phyloP scores from a whole-genome alignment of 768 basidiomycete species.

The Leccinum ochraceum region DNA sequence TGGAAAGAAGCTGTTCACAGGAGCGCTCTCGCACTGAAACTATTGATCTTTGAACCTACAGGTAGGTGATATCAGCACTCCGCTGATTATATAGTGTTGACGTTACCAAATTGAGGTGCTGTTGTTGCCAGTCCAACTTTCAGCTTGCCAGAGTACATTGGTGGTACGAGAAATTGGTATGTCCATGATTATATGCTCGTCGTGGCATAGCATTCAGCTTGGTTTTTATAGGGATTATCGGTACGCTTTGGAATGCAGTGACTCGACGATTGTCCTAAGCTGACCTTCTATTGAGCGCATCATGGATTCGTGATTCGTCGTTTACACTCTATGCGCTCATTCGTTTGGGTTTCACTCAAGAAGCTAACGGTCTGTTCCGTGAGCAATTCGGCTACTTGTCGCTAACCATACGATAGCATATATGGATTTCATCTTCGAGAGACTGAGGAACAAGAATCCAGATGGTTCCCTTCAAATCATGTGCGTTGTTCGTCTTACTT shows the following conservation, averaged over 20 bases:
- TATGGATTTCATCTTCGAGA: constrained; percentile 88
- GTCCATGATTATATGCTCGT: constrained; percentile 16
- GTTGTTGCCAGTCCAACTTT: constrained; percentile 96
- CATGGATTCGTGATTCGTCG: constrained; percentile 94
- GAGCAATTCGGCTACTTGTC: not conserved
- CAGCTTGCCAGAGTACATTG: constrained; percentile 89
- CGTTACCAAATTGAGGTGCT: constrained; percentile 54
- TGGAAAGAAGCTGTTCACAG: constrained; percentile 97
- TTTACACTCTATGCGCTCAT: constrained; percentile 96
- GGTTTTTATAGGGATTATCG: constrained; percentile 58
- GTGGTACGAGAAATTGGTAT: constrained; percentile 86
- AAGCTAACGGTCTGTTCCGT: constrained; percentile 70
- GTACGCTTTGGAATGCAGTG: constrained; percentile 27
- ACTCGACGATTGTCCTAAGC: not conserved
- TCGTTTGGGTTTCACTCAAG: constrained; percentile 90
- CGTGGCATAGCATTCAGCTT: not conserved
- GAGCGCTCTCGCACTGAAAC: constrained; percentile 90
- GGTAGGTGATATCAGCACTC: constrained; percentile 38
- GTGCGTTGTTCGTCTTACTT: constrained; percentile 36
- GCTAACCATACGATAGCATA: constrained; percentile 51
- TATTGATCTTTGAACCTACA: constrained; percentile 91
- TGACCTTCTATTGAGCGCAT: constrained; percentile 48
- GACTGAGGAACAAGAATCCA: constrained; percentile 78
- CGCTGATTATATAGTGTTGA: not conserved
- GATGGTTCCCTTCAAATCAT: constrained; percentile 96